Evolutionary conservation across 176 grass and related monocot species (phyloP).

Genomic region (Zea luxurians): DNA sequence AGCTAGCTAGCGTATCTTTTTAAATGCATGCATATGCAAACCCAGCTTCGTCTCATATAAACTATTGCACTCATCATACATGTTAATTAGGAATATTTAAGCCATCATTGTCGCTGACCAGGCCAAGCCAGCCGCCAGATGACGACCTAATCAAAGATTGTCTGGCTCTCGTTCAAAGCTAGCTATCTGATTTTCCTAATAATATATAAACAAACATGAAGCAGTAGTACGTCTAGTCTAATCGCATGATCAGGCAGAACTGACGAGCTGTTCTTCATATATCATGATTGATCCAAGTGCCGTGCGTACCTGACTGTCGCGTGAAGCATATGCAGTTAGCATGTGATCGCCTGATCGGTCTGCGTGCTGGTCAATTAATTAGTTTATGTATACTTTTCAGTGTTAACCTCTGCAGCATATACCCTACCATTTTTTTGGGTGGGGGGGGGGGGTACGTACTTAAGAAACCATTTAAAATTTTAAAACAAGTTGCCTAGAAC

Average conservation of each 20-base stretch:
- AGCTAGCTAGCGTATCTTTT: too few relatives aligned
- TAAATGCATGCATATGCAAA: too few relatives aligned
- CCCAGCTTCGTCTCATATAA: too few relatives aligned
- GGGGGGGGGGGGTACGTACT: too few relatives aligned
- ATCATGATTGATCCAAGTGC: slow-evolving; percentile 29
- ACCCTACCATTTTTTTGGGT: background rate
- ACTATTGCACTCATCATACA: background rate
- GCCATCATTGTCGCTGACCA: slow-evolving; percentile 9
- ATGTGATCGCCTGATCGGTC: background rate
- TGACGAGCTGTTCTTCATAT: slow-evolving; percentile 6
- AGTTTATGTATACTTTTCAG: background rate
- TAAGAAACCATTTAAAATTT: too few relatives aligned
- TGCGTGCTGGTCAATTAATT: background rate
- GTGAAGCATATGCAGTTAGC: background rate
- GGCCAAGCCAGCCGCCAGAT: background rate
- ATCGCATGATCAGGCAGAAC: slow-evolving; percentile 17
- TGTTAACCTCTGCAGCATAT: background rate
- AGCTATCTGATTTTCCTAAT: background rate
- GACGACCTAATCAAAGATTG: background rate
- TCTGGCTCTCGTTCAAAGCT: slow-evolving; percentile 21
- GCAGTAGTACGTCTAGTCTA: background rate
- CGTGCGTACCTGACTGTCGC: background rate
- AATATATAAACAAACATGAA: background rate
- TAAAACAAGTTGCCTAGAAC: too few relatives aligned
- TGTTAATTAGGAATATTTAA: slow-evolving; percentile 2